A percentile compares a stretch with the other conserved stretches of the same genome.
Conservation (phyloP, 164 flowering plant genomes). For the Nymphaea thermarum region DNA sequence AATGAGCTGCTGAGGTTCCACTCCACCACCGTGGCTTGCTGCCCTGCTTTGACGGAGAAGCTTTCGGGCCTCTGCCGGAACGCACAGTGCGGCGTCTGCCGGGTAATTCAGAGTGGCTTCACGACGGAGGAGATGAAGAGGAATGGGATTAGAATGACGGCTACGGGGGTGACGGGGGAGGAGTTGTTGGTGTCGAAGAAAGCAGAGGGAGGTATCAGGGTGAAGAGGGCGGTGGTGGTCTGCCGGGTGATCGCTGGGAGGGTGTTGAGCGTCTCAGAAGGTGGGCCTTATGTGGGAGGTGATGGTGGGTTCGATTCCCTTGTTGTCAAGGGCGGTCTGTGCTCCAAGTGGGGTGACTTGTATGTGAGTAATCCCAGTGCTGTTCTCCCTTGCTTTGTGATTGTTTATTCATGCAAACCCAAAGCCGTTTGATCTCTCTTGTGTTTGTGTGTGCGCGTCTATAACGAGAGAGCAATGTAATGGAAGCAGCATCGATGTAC, state of each 20-base stretch:
- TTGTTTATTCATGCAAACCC: slow-evolving; percentile 20
- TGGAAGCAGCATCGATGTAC: no score
- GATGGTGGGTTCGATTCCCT: slow-evolving; percentile 19
- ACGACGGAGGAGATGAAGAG: slow-evolving; percentile 12
- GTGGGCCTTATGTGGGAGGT: slow-evolving; percentile 1
- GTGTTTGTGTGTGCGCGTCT: no score
- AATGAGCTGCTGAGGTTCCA: slow-evolving; percentile 37
- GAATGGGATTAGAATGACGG: slow-evolving; percentile 17
- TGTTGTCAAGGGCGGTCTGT: slow-evolving; percentile 4
- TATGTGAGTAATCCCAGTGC: slow-evolving; percentile 27
- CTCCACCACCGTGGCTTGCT: slow-evolving; percentile 26
- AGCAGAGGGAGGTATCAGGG: slow-evolving; percentile 3
- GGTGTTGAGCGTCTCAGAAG: slow-evolving; percentile 11
- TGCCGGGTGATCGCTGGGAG: slow-evolving; percentile 44
- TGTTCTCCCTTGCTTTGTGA: slow-evolving; percentile 42
- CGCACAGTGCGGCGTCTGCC: slow-evolving; percentile 29
- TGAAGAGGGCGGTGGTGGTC: slow-evolving; percentile 28
- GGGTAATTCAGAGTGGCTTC: slow-evolving; percentile 24
- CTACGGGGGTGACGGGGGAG: slow-evolving; percentile 12
- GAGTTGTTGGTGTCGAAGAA: neutral
- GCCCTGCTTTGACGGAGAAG: slow-evolving; percentile 1
- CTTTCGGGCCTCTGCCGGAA: slow-evolving; percentile 23
- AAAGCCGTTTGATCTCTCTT: neutral
- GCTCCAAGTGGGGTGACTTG: slow-evolving; percentile 14
- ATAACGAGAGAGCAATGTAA: no score